phyloP scores from a whole-genome alignment of 179 eudicot species.

The Beta corolliflora region DNA sequence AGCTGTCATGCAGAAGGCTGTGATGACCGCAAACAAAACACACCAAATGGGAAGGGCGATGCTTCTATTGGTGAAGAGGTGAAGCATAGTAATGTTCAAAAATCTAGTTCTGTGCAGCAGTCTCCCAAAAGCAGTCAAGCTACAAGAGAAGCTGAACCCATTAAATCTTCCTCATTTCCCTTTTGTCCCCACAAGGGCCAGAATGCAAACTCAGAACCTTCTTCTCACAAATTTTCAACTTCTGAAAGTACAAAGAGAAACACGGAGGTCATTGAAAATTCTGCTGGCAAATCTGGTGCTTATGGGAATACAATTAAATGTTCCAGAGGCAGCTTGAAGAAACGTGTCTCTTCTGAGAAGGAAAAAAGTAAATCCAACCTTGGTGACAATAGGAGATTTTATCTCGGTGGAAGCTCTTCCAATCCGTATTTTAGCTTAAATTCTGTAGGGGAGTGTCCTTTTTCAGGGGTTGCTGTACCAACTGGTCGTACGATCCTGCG shows the following conservation, averaged over 20 bases:
- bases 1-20: conserved; percentile 14
- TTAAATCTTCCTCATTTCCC: background rate
- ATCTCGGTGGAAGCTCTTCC: conserved; percentile 5
- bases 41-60: conserved; percentile 25
- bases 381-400: conserved; percentile 7
- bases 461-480: conserved; percentile 25
- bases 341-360: conserved; percentile 12
- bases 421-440: background rate
- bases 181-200: conserved; percentile 4
- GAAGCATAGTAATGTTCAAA: conserved; percentile 14
- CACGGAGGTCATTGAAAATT: conserved; percentile 17
- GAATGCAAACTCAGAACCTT: conserved; percentile 1
- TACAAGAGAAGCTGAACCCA: conserved; percentile 18
- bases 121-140: conserved; percentile 17
- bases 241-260: conserved; percentile 14
- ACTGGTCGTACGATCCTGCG: background rate
- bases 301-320: background rate
- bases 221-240: conserved; percentile 2
- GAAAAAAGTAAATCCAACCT: background rate
- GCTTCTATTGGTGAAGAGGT: conserved; percentile 25
- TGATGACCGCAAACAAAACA: conserved; percentile 9
- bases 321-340: background rate
- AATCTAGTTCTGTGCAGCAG: conserved; percentile 7
- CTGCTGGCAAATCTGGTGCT: conserved; percentile 12
- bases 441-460: conserved; percentile 38